Percentiles rank a stretch among this genome's conserved stretches.
Conservation (phyloP, 2,329 filamentous ascomycete species). For the Cercospora sojina region DNA sequence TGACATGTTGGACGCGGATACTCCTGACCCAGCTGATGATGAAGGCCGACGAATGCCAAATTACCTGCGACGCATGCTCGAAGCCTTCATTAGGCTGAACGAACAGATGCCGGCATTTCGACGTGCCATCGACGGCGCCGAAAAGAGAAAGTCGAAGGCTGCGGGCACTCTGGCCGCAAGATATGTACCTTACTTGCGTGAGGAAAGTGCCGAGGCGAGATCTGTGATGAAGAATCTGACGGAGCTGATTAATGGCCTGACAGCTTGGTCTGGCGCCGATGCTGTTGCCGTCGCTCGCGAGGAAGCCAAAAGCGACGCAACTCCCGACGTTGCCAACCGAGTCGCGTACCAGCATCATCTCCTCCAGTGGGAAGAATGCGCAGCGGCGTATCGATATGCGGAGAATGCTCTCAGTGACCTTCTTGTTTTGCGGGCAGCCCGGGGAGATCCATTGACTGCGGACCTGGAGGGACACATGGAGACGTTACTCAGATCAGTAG, state of each 20-base stretch:
- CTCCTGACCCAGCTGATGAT: background rate
- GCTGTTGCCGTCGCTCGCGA: background rate
- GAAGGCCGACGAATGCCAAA: background rate
- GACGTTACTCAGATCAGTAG: background rate
- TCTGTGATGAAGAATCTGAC: background rate
- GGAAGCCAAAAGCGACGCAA: too few species aligned
- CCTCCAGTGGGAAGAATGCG: background rate
- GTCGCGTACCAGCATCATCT: background rate
- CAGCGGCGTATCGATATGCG: background rate
- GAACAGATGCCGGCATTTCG: background rate
- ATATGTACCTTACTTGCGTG: background rate
- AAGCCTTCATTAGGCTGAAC: background rate
- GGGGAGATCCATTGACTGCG: background rate
- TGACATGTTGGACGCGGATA: background rate
- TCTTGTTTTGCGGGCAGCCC: background rate
- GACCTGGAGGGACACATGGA: background rate
- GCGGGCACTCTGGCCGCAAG: background rate
- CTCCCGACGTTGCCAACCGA: background rate
- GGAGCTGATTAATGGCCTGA: background rate
- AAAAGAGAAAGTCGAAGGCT: background rate
- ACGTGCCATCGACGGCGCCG: background rate
- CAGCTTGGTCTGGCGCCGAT: background rate
- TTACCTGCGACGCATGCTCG: background rate
- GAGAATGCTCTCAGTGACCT: background rate
- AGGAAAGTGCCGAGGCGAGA: background rate